phyloP scores from a whole-genome alignment of 78 protist species.

The Speleostelium caveatum region DNA sequence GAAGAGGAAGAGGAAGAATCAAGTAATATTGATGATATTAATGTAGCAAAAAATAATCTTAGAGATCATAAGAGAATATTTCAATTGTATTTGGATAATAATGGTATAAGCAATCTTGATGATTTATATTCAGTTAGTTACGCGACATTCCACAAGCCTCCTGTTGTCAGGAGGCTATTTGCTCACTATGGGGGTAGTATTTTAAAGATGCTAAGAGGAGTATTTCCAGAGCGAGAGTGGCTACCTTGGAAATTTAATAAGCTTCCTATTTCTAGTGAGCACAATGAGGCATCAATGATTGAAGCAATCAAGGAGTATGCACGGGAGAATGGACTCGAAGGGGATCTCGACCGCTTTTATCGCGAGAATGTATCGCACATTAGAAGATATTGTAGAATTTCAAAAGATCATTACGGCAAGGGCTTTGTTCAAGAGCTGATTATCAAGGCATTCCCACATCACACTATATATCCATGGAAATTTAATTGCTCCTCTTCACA shows the following conservation, averaged over 20 bases:
- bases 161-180: not conserved
- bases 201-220: not conserved
- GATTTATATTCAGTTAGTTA: not conserved
- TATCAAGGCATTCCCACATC: no score
- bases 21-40: not conserved
- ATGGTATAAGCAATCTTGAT: not conserved
- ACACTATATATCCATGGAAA: no score
- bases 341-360: no score
- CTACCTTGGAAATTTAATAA: not conserved
- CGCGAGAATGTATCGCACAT: no score
- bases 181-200: not conserved
- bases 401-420: no score
- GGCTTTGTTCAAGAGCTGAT: no score
- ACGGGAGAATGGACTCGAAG: no score
- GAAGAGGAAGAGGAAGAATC: not conserved
- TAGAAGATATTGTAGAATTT: no score
- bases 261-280: no score
- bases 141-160: not conserved
- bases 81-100: not conserved
- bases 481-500: no score
- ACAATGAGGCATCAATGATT: no score
- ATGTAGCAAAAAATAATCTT: not conserved
- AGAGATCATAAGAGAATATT: not conserved
- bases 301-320: no score
- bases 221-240: constrained; percentile 9